phyloP scores from a whole-genome alignment of 1,284 basidiomycete genomes.

The Erythrobasidium hasegawianum region DNA sequence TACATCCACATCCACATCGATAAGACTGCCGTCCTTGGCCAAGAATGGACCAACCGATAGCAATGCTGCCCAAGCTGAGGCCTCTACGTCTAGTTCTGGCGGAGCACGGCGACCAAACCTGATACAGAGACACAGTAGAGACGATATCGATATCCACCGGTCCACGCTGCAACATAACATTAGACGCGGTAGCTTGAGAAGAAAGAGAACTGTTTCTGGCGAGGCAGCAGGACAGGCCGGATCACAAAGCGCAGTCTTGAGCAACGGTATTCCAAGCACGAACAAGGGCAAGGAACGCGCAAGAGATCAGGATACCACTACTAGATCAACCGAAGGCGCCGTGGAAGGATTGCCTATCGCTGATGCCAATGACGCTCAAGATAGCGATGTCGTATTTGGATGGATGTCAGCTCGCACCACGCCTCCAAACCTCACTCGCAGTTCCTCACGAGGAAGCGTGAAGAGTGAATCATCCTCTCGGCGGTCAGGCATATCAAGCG shows the following conservation, averaged over 20 bases:
- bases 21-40: too few relatives aligned
- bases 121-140: slow-evolving; percentile 5
- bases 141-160: slow-evolving; percentile 29
- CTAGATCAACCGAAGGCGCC: too few relatives aligned
- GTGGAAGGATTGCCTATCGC: background rate
- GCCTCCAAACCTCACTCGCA: background rate
- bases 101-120: background rate
- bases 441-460: background rate
- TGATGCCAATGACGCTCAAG: background rate
- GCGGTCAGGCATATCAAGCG: background rate
- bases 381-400: slow-evolving; percentile 24
- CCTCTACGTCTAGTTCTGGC: background rate
- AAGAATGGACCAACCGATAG: too few relatives aligned
- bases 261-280: background rate
- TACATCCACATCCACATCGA: background rate
- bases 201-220: background rate
- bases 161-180: slow-evolving; percentile 1
- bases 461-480: slow-evolving; percentile 24
- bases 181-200: background rate
- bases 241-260: too few relatives aligned
- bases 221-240: background rate
- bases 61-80: background rate
- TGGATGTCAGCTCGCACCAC: slow-evolving; percentile 22
- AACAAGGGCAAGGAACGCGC: background rate
- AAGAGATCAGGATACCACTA: background rate